Percentiles rank a stretch among this genome's conserved stretches.
These are phyloP conservation scores for Brassica hybrid DNA, from an alignment of 441 rosid species.

Conservation along the genomic window DNA sequence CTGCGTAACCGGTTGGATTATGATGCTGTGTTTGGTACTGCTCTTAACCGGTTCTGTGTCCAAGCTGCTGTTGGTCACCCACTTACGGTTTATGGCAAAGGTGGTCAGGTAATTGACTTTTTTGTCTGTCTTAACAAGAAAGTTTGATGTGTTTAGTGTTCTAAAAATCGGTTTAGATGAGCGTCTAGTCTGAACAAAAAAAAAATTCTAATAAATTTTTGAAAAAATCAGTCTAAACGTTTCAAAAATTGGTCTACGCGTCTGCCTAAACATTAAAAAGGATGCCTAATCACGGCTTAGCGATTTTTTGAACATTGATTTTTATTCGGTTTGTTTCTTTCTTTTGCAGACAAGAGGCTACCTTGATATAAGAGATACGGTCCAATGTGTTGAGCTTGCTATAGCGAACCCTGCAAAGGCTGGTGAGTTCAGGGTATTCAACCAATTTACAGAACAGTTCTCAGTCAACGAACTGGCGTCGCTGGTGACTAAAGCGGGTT, in stretches of 20 bases:
- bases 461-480: conserved; percentile 90
- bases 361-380: conserved; percentile 96
- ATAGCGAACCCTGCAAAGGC: conserved; percentile 85
- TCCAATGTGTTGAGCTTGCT: conserved; percentile 94
- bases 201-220: no score
- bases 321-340: neutral
- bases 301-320: neutral
- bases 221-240: no score
- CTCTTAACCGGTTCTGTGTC: conserved; percentile 92
- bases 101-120: conserved; percentile 77
- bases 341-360: conserved; percentile 87
- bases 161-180: neutral
- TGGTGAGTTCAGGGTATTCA: conserved; percentile 91
- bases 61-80: conserved; percentile 98
- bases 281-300: neutral
- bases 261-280: no score
- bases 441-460: conserved; percentile 95
- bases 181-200: neutral
- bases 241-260: no score
- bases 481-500: conserved; percentile 83
- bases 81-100: conserved; percentile 94
- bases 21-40: conserved; percentile 95
- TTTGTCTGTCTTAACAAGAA: neutral
- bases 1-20: conserved; percentile 84
- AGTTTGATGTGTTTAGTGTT: neutral